phyloP scores from a whole-genome alignment of 2,329 filamentous ascomycete species.

The Lecanicillium sp. region DNA sequence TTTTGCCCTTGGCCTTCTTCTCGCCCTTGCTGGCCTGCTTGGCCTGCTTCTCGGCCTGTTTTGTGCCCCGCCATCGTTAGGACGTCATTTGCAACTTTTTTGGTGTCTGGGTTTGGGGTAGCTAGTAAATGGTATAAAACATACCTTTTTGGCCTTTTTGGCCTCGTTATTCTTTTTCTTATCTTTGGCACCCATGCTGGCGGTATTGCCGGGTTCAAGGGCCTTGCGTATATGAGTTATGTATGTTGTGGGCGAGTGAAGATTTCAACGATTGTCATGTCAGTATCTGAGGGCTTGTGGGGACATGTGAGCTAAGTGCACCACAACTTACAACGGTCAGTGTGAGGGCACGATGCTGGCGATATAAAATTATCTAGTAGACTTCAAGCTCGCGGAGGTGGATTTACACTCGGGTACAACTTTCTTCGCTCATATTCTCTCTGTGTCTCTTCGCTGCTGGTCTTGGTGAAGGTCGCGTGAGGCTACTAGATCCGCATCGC shows the following conservation, averaged over 20 bases:
- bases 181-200: conserved; percentile 35
- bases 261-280: background rate
- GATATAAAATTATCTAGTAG: no score
- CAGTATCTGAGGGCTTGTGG: conserved; percentile 8
- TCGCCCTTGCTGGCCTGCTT: conserved; percentile 89
- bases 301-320: background rate
- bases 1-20: conserved; percentile 71
- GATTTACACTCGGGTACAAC: no score
- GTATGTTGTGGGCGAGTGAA: conserved; percentile 1
- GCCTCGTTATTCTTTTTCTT: conserved; percentile 44
- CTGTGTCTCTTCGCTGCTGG: background rate
- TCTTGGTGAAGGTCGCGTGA: background rate
- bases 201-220: conserved; percentile 27
- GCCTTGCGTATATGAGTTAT: background rate
- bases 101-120: no score
- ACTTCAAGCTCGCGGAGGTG: no score
- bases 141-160: conserved; percentile 46
- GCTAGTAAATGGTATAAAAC: conserved; percentile 19
- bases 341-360: no score
- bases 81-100: conserved; percentile 2
- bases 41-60: conserved; percentile 55
- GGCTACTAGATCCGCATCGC: background rate
- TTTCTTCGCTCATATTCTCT: no score
- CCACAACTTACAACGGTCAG: background rate
- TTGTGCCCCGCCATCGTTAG: conserved; percentile 12